Percentiles rank a stretch among this genome's conserved stretches.
phyloP scores from a whole-genome alignment of 1,284 basidiomycete genomes.

The Ganoderma leucocontextum region DNA sequence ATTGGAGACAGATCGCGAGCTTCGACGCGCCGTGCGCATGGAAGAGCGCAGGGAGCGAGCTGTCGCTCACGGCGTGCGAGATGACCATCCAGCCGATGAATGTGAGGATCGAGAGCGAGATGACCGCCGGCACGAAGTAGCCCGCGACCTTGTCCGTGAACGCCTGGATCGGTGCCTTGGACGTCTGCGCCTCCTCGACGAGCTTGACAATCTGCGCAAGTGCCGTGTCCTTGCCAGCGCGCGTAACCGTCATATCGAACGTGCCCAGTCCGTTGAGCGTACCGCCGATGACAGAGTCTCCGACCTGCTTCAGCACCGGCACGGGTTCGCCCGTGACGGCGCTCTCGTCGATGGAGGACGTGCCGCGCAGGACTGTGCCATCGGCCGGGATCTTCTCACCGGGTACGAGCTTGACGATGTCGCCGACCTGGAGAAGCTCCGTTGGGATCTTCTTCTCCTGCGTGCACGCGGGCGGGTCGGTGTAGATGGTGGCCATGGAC shows the following conservation, averaged over 20 bases:
- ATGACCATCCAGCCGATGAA: conserved; percentile 89
- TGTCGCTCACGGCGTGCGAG: conserved; percentile 66
- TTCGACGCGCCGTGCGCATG: conserved; percentile 84
- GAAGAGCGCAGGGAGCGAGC: conserved; percentile 85
- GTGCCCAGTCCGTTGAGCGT: conserved; percentile 97
- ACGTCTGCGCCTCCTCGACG: conserved; percentile 98
- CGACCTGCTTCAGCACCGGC: conserved; percentile 85
- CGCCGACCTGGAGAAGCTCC: conserved; percentile 94
- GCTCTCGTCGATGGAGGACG: conserved; percentile 93
- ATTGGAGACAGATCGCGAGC: conserved; percentile 93
- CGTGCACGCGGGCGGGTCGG: conserved; percentile 79
- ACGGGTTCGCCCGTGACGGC: conserved; percentile 98
- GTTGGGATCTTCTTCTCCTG: conserved; percentile 92
- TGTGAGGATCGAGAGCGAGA: conserved; percentile 83
- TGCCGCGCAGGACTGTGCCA: conserved; percentile 87
- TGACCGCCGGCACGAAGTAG: conserved; percentile 93
- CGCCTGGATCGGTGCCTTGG: conserved; percentile 97
- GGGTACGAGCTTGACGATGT: conserved; percentile 93
- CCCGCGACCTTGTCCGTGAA: conserved; percentile 97
- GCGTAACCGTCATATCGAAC: conserved; percentile 94
- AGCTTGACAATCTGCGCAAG: conserved; percentile 96
- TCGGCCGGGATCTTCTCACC: conserved; percentile 98
- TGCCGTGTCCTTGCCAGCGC: conserved; percentile 96
- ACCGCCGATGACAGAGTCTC: conserved; percentile 92
- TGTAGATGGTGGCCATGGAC: conserved; percentile 95